Evolutionary conservation across 768 basidiomycete species (phyloP), one percentile per base, ranked within the genome.

Genomic region (Tylopilus vinaceipallidus): DNA sequence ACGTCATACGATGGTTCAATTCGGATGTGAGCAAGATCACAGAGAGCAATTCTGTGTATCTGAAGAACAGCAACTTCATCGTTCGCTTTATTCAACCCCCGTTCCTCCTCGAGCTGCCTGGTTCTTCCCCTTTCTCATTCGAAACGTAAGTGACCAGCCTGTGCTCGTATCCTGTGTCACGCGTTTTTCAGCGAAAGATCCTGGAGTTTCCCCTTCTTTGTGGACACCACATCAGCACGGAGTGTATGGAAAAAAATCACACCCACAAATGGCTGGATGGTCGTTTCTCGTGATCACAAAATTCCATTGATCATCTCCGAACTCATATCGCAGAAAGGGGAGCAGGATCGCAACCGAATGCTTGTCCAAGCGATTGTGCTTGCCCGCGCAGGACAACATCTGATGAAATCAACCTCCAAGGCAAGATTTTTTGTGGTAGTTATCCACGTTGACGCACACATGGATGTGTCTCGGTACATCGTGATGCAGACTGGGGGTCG

Each of bases 261-360:
- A 1, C 53, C 56, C 2, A 53, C 7, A 8, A 54, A 32, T n/a
- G n/a, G n/a, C n/a, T n/a, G n/a, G n/a, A n/a, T 14, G 43, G 49
- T 50, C 10, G 27, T 11, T 4, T 36, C 55, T 3, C 9, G 4
- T 2, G 4, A 11, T 1, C 24, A 26, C 23, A 3, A 20, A 0
- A 49, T 37, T 13, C 58, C 51, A 3, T 60, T 60, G 16, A 9
- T 56, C n/a, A 33, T 60, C 5, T 56, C 13, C 2, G 49, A 60
- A 27, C 40, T 53, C 1, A 27, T 49, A 12, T 60, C 46, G 4
- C 8, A 45, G 1, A 14, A 8, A 14, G 1, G 8, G 2, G 10
- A 46, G 20, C 0, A 0, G 0, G 48, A 39, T 13, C 38, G 36
- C 11, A 35, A 1, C 9, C 35, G 50, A 2, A 60, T 60, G 58